Conservation (phyloP, 768 basidiomycete genomes). For the Tylopilus intermedius region DNA sequence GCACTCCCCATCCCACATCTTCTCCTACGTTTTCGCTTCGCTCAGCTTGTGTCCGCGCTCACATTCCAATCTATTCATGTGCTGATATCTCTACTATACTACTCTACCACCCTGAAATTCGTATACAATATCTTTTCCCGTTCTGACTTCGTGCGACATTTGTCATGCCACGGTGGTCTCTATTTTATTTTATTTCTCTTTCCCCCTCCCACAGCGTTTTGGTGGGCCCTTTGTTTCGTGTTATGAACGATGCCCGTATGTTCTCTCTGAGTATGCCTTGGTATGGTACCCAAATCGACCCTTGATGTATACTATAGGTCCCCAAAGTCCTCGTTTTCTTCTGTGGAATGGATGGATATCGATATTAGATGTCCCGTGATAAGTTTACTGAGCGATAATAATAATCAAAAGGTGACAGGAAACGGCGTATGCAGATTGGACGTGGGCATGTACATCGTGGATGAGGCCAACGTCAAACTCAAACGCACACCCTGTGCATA, state of each 20-base stretch:
- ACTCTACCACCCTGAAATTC: slow-evolving; percentile 26
- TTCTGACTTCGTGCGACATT: slow-evolving; percentile 6
- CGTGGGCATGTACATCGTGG: too few relatives aligned
- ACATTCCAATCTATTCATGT: slow-evolving; percentile 26
- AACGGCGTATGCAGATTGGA: too few relatives aligned
- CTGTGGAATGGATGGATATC: neutral
- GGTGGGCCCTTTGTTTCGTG: slow-evolving; percentile 5
- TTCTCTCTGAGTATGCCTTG: slow-evolving; percentile 17
- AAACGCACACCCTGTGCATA: too few relatives aligned
- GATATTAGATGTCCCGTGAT: too few relatives aligned
- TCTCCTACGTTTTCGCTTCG: slow-evolving; percentile 9
- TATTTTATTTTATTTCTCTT: neutral
- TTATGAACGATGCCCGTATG: slow-evolving; percentile 7
- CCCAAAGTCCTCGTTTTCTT: neutral
- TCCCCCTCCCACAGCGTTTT: neutral
- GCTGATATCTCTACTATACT: slow-evolving; percentile 33
- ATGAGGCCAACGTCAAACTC: too few relatives aligned
- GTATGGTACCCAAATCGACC: slow-evolving; percentile 14
- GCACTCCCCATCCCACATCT: slow-evolving; percentile 22
- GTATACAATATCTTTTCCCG: slow-evolving; percentile 12
- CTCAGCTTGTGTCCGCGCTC: slow-evolving; percentile 18
- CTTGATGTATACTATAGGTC: slow-evolving; percentile 26
- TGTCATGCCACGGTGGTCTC: slow-evolving; percentile 11
- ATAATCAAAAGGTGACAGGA: too few relatives aligned
- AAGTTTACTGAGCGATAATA: too few relatives aligned